Evolutionary conservation across 2,329 filamentous ascomycete species (phyloP).

Genomic region (Colletotrichum musae): DNA sequence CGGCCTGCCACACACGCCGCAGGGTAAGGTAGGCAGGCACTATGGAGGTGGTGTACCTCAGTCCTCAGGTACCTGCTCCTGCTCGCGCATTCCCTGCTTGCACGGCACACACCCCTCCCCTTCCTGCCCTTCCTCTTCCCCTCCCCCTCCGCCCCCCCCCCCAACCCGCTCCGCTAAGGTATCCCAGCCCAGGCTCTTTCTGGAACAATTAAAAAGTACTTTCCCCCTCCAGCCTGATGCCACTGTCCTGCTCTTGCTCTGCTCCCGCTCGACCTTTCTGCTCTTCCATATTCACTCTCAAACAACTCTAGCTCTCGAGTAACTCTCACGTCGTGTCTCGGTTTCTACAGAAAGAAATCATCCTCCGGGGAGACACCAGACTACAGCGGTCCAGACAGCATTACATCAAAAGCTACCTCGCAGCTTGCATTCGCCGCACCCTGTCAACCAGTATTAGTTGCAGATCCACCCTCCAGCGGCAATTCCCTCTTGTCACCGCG

Average conservation of each 20-base stretch:
- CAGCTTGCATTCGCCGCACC: background rate
- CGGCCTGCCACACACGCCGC: too few species aligned
- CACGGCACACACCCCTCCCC: slow-evolving; percentile 15
- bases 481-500: slow-evolving; percentile 13
- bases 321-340: background rate
- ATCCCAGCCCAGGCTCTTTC: slow-evolving; percentile 26
- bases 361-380: background rate
- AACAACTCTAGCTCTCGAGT: background rate
- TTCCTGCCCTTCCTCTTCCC: background rate
- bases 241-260: background rate
- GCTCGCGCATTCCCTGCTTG: slow-evolving; percentile 4
- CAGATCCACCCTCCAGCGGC: slow-evolving; percentile 17
- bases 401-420: background rate
- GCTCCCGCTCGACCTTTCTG: background rate
- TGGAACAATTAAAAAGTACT: slow-evolving; percentile 38
- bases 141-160: slow-evolving; percentile 9
- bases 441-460: slow-evolving; percentile 19
- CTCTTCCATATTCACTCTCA: background rate
- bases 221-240: slow-evolving; percentile 15
- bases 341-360: background rate
- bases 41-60: too few species aligned
- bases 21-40: too few species aligned
- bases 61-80: background rate
- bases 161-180: slow-evolving; percentile 22
- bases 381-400: background rate